These are phyloP conservation scores for Wallacemonas rigidus DNA, from an alignment of 208 protist genomes.

Conservation along the genomic window DNA sequence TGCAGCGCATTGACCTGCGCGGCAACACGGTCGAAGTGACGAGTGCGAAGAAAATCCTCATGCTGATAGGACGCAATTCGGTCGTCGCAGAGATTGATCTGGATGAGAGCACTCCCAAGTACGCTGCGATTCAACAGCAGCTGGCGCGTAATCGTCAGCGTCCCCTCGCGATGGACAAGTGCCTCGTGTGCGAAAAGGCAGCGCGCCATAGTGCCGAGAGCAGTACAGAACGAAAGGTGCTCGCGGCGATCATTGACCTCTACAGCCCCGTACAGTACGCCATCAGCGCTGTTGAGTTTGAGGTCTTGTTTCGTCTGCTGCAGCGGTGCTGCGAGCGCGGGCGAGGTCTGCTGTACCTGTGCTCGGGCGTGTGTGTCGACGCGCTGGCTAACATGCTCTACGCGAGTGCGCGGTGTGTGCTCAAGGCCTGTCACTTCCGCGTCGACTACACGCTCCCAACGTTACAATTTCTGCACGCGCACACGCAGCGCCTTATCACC, in stretches of 20 bases:
- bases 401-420: constrained; percentile 36
- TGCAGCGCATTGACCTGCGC: constrained; percentile 77
- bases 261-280: constrained; percentile 17
- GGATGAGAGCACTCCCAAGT: constrained; percentile 69
- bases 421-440: constrained; percentile 35
- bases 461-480: constrained; percentile 21
- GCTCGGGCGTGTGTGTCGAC: constrained; percentile 47
- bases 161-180: constrained; percentile 32
- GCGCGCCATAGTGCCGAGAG: neutral
- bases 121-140: constrained; percentile 61
- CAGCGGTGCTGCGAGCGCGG: constrained; percentile 48
- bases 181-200: constrained; percentile 50
- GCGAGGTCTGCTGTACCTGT: constrained; percentile 69
- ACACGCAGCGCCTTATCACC: constrained; percentile 23
- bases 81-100: constrained; percentile 64
- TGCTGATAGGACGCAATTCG: constrained; percentile 54
- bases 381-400: constrained; percentile 50
- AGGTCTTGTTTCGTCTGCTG: constrained; percentile 55
- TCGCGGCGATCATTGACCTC: constrained; percentile 33
- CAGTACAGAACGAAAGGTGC: constrained; percentile 17
- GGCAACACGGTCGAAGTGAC: constrained; percentile 53
- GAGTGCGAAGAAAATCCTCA: constrained; percentile 55
- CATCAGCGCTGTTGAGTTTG: constrained; percentile 39
- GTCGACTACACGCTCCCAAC: constrained; percentile 30
- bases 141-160: constrained; percentile 57